Evolutionary conservation across 164 flowering plant species (phyloP), one percentile per base, ranked within the genome.

Genomic region (Liriodendron chinense): DNA sequence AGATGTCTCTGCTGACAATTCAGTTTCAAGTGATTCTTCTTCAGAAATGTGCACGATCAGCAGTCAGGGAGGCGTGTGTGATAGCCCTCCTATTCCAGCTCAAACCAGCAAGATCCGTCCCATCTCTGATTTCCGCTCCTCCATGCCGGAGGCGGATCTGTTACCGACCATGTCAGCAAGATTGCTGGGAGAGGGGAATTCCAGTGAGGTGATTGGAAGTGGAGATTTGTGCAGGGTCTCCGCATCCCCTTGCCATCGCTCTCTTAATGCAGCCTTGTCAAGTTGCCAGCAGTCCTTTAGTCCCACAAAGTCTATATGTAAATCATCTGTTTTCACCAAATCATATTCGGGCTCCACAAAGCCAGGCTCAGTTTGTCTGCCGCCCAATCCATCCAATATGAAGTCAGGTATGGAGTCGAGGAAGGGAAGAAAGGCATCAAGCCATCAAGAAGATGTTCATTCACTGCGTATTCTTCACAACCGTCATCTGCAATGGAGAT

Each of bases 401-500:
- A 74, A 74, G 68, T 7, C 28, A 13, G 77, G 75, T 26, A 57
- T 69, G 20, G 87, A 88, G 63, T 75, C 79, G 1, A 85, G 72
- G 82, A 90, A 85, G 77, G 83, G 78, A 48, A 84, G 53, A 75
- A 85, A 85, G 72, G 72, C 67, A 61, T 76, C 78, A 0, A 57
- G 78, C 61, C 85, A 84, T 64, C 85, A 79, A 62, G 94, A 89
- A 71, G 88, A 90, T 65, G 82, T 82, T 12, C 89, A 87, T 73
- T 68, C 83, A n/a, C 80, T 92, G 3, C 87, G 77, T 72, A 14
- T 92, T 86, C 86, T 94, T 71, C 85, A 85, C 61, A 90, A 89
- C 77, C 88, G 82, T 43, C 82, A 81, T 73, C 76, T 94, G 71
- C 96, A 90, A 75, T 92, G 96, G 96, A 86, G 89, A 77, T 91